Conservation (phyloP, 805 yeast species). For the Starmera quercuum region DNA sequence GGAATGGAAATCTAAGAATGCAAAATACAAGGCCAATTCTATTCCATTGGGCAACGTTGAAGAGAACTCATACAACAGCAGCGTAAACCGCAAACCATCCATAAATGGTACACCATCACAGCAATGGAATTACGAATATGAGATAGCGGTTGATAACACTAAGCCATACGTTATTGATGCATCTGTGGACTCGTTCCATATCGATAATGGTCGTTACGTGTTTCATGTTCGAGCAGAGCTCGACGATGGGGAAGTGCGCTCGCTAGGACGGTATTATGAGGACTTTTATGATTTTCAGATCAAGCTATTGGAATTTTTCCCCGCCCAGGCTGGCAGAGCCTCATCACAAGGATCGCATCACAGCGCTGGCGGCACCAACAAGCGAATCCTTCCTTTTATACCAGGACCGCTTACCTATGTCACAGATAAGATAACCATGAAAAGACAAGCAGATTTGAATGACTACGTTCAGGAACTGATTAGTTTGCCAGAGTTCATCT, state of each 20-base stretch:
- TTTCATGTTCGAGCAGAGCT: conserved; percentile 64
- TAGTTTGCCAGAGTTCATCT: conserved; percentile 68
- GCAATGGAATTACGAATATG: conserved; percentile 1
- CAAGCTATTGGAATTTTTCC: conserved; percentile 71
- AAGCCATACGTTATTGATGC: conserved; percentile 33
- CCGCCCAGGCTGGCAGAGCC: conserved; percentile 82
- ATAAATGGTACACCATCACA: conserved; percentile 9
- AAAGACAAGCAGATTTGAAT: conserved; percentile 47
- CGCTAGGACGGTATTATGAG: conserved; percentile 83
- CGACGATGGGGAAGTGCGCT: conserved; percentile 60
- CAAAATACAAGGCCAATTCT: conserved; percentile 86
- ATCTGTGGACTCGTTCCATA: conserved; percentile 69
- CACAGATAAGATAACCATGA: conserved; percentile 61
- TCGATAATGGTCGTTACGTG: conserved; percentile 86
- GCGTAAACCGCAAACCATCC: conserved; percentile 1
- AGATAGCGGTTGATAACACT: conserved; percentile 6
- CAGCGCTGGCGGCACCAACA: too few relatives aligned
- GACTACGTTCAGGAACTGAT: conserved; percentile 53
- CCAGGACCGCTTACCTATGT: conserved; percentile 95
- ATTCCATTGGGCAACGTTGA: conserved; percentile 62
- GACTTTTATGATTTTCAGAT: conserved; percentile 95
- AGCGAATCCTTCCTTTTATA: conserved; percentile 82
- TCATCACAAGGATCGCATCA: too few relatives aligned
- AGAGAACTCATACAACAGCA: conserved; percentile 11
- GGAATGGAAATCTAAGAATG: conserved; percentile 89